Conservation (phyloP, 169 alveolate species). For the Eimeria zaria region DNA sequence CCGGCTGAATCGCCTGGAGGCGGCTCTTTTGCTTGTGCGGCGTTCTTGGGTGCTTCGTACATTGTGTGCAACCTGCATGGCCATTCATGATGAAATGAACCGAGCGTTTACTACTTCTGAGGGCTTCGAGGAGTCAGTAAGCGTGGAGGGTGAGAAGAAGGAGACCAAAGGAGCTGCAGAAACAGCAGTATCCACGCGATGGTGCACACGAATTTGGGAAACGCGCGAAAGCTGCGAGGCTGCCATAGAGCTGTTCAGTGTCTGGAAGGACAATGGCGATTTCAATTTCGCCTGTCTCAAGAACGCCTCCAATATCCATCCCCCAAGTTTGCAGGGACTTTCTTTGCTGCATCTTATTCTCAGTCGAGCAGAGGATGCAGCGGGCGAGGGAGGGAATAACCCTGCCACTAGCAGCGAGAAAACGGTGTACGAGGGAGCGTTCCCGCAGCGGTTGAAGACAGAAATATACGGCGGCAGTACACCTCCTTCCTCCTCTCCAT, state of each 20-base stretch:
- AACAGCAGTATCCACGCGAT: neutral
- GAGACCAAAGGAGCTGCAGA: neutral
- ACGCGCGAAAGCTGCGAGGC: neutral
- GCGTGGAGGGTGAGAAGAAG: neutral
- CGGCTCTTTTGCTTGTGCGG: neutral
- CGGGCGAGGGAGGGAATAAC: neutral
- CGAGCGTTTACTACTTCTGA: neutral
- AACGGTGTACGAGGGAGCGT: neutral
- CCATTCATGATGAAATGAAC: slow-evolving; percentile 20
- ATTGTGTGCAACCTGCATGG: slow-evolving; percentile 1
- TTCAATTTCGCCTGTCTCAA: slow-evolving; percentile 49
- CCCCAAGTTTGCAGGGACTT: neutral
- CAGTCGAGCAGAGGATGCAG: neutral
- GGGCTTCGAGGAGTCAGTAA: neutral
- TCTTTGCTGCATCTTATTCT: slow-evolving; percentile 54
- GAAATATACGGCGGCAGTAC: neutral
- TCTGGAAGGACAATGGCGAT: slow-evolving; percentile 68
- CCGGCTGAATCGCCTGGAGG: slow-evolving; percentile 31
- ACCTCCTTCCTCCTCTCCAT: neutral
- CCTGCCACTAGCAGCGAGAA: neutral
- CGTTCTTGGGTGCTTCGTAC: neutral
- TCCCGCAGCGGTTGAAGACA: slow-evolving; percentile 17
- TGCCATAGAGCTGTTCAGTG: slow-evolving; percentile 3
- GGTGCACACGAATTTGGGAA: neutral
- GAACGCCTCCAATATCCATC: slow-evolving; percentile 8